Evolutionary conservation across 495 filamentous ascomycete species (phyloP).

Genomic region (Hypoxylon fragiforme): DNA sequence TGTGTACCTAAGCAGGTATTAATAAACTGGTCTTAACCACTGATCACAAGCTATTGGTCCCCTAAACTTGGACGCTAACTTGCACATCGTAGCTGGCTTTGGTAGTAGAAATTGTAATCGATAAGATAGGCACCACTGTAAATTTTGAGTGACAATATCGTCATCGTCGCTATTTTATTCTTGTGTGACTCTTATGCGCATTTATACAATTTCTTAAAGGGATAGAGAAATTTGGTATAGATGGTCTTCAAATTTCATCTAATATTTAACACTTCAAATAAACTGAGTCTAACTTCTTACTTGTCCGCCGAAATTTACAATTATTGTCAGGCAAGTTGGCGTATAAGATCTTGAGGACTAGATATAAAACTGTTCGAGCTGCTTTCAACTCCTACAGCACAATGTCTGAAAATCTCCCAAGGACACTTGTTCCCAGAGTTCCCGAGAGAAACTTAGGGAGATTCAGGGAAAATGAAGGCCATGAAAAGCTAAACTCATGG

Average conservation of each 20-base stretch:
- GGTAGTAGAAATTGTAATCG: slow-evolving; percentile 26
- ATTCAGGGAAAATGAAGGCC: slow-evolving; percentile 26
- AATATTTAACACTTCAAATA: no score
- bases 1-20: no score
- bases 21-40: no score
- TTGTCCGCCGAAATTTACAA: neutral
- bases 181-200: no score
- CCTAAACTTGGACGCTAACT: slow-evolving; percentile 1
- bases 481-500: slow-evolving; percentile 31
- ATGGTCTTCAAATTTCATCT: no score
- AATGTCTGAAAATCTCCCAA: slow-evolving; percentile 36
- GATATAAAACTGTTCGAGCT: slow-evolving; percentile 28
- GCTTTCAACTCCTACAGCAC: slow-evolving; percentile 31
- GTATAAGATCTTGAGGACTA: slow-evolving; percentile 7
- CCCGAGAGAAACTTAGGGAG: slow-evolving; percentile 21
- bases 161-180: slow-evolving; percentile 18
- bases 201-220: no score
- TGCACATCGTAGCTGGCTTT: no score
- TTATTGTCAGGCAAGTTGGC: slow-evolving; percentile 30
- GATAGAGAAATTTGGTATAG: no score
- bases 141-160: slow-evolving; percentile 9
- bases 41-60: no score
- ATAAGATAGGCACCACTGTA: slow-evolving; percentile 24
- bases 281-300: no score
- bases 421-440: slow-evolving; percentile 21